A percentile compares a stretch with the other conserved stretches of the same genome.
Evolutionary conservation across 495 filamentous ascomycete species (phyloP).

Genomic region (Zalerion maritima): DNA sequence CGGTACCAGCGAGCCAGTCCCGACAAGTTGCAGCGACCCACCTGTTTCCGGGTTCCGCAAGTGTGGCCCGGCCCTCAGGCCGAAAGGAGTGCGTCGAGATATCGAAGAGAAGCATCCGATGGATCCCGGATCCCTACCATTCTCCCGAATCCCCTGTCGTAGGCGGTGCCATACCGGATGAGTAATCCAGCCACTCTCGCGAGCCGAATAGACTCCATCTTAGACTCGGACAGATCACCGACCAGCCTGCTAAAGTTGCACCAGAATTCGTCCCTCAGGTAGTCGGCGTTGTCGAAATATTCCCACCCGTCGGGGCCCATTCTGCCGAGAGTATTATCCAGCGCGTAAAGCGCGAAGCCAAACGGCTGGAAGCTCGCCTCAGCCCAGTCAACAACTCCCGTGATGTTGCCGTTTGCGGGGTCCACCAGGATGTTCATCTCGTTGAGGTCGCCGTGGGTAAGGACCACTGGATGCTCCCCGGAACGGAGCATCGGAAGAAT

Average conservation of each 20-base stretch:
- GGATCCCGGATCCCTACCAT: no score
- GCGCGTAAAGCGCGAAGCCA: constrained; percentile 26
- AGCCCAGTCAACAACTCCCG: constrained; percentile 32
- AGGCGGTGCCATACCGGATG: constrained; percentile 2
- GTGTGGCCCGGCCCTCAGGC: no score
- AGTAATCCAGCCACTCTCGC: constrained; percentile 1
- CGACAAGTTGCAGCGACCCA: no score
- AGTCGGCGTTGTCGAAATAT: constrained; percentile 15
- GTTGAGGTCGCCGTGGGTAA: constrained; percentile 28
- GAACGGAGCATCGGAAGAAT: constrained; percentile 17
- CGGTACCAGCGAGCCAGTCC: no score
- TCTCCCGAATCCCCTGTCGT: constrained; percentile 1
- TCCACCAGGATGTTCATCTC: constrained; percentile 31
- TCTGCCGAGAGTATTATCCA: constrained; percentile 25
- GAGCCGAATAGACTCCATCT: no score
- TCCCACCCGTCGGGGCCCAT: constrained; percentile 24
- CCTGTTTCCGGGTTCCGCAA: no score
- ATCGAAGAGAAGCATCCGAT: no score
- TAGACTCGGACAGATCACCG: no score
- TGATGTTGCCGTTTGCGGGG: constrained; percentile 23
- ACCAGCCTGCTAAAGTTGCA: constrained; percentile 10
- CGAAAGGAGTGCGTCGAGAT: no score
- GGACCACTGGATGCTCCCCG: constrained; percentile 17
- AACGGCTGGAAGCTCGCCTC: constrained; percentile 30
- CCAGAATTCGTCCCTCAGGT: constrained; percentile 10